Evolutionary conservation across 1,284 basidiomycete species (phyloP).

Genomic region (Athelia sp.): DNA sequence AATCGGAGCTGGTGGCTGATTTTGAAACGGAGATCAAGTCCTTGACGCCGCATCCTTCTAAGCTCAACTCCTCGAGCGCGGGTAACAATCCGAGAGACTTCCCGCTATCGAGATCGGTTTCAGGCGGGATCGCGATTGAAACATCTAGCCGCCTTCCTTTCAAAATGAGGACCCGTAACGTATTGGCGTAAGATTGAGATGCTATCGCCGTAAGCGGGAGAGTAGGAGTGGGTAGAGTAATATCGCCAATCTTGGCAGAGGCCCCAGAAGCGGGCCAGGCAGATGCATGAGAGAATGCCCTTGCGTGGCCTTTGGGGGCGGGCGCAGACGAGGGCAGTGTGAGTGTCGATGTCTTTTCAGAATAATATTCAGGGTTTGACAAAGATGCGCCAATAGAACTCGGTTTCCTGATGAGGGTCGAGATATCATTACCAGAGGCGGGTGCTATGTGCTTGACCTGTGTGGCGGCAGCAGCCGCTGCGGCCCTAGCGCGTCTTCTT

Average conservation of each 20-base stretch:
- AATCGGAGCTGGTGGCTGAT: conserved; percentile 28
- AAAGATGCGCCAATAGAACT: conserved; percentile 28
- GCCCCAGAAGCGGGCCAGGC: conserved; percentile 12
- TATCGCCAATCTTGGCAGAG: conserved; percentile 33
- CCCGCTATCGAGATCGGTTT: conserved; percentile 23
- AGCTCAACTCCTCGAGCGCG: conserved; percentile 59
- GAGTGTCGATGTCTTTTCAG: conserved; percentile 46
- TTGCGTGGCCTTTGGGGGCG: conserved; percentile 48
- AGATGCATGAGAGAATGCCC: conserved; percentile 56
- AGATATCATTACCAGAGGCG: conserved; percentile 12
- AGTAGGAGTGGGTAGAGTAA: conserved; percentile 60
- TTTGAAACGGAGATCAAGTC: conserved; percentile 46
- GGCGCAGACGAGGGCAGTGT: conserved; percentile 58
- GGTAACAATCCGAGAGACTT: conserved; percentile 39
- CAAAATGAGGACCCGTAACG: conserved; percentile 57
- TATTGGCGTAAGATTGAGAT: conserved; percentile 54
- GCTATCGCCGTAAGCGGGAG: conserved; percentile 60
- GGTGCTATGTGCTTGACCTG: conserved; percentile 3
- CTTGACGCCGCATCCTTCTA: conserved; percentile 65
- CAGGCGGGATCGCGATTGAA: conserved; percentile 48
- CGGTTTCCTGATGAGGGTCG: background rate
- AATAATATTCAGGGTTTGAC: conserved; percentile 54
- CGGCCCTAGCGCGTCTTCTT: conserved; percentile 55
- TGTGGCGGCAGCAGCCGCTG: conserved; percentile 36
- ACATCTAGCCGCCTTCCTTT: conserved; percentile 61